Conservation (phyloP, 1,284 basidiomycete species). For the Kalmanozyma brasiliensis region DNA sequence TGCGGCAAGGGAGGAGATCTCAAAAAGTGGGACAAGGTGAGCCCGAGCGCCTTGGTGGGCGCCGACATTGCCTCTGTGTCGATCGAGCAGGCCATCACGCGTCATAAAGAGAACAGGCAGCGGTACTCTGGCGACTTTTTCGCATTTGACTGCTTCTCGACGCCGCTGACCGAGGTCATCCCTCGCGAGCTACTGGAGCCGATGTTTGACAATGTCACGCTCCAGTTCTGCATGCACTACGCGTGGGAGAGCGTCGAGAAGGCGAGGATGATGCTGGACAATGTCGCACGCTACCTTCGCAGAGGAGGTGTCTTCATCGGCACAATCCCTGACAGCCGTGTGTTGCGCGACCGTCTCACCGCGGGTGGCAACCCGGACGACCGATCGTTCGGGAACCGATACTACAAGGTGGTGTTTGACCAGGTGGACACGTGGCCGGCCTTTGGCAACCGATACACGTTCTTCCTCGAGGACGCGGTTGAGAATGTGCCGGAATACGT, state of each 20-base stretch:
- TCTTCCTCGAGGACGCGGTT: conserved; percentile 93
- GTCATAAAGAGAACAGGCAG: conserved; percentile 73
- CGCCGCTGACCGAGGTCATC: conserved; percentile 78
- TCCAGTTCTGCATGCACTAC: conserved; percentile 99
- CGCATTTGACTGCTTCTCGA: conserved; percentile 86
- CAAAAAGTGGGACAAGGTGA: conserved; percentile 93
- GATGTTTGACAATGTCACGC: conserved; percentile 90
- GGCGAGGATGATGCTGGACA: conserved; percentile 89
- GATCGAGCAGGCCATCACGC: conserved; percentile 83
- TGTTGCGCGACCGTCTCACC: conserved; percentile 78
- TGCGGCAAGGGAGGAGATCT: conserved; percentile 98
- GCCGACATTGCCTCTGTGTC: conserved; percentile 91
- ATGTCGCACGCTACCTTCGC: conserved; percentile 83
- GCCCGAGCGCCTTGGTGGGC: conserved; percentile 81
- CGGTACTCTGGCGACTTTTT: conserved; percentile 82
- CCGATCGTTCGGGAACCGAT: conserved; percentile 83
- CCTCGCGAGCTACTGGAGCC: conserved; percentile 72
- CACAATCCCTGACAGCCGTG: conserved; percentile 83
- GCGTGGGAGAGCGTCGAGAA: conserved; percentile 90
- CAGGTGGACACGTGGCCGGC: conserved; percentile 71
- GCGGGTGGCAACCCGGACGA: conserved; percentile 74
- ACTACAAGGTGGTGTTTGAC: conserved; percentile 89
- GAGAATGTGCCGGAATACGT: conserved; percentile 92
- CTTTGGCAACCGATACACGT: conserved; percentile 88
- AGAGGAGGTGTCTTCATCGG: conserved; percentile 90